phyloP scores from a whole-genome alignment of 2,329 filamentous ascomycete species.

The Achaetomium macrosporum region DNA sequence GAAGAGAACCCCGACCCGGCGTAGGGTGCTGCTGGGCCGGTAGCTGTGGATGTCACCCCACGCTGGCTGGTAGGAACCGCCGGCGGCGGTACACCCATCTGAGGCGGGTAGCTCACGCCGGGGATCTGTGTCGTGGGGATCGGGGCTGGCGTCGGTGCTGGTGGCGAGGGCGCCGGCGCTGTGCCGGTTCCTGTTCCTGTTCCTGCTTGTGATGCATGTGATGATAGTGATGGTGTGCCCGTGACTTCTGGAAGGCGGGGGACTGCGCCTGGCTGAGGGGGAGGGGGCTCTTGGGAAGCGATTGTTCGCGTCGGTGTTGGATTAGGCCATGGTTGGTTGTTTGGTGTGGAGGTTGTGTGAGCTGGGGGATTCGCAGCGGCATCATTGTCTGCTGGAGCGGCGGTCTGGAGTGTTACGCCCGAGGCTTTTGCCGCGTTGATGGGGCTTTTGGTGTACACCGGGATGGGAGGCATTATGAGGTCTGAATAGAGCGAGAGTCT shows the following conservation, averaged over 20 bases:
- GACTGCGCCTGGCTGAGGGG: slow-evolving; percentile 53
- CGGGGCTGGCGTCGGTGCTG: slow-evolving; percentile 29
- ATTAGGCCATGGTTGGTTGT: neutral
- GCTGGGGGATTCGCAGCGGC: slow-evolving; percentile 22
- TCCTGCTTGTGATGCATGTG: slow-evolving; percentile 46
- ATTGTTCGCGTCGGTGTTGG: slow-evolving; percentile 23
- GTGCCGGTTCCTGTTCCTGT: slow-evolving; percentile 24
- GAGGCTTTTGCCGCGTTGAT: slow-evolving; percentile 52
- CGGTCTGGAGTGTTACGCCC: slow-evolving; percentile 43
- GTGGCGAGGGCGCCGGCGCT: slow-evolving; percentile 25
- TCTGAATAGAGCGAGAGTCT: neutral
- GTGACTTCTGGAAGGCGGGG: slow-evolving; percentile 39
- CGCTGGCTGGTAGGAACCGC: slow-evolving; percentile 37
- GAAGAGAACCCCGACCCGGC: neutral
- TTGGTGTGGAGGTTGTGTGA: slow-evolving; percentile 16
- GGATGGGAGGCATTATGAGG: slow-evolving; percentile 52
- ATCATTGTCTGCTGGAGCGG: slow-evolving; percentile 23
- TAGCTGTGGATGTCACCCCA: slow-evolving; percentile 21
- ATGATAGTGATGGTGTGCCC: slow-evolving; percentile 18
- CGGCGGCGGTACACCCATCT: slow-evolving; percentile 49
- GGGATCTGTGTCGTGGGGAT: slow-evolving; percentile 28
- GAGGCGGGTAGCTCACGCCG: slow-evolving; percentile 36
- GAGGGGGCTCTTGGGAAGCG: slow-evolving; percentile 40
- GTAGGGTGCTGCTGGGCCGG: neutral
- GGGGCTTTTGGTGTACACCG: slow-evolving; percentile 53